Conservation (phyloP, 805 yeast genomes). For the Candida ulmi region DNA sequence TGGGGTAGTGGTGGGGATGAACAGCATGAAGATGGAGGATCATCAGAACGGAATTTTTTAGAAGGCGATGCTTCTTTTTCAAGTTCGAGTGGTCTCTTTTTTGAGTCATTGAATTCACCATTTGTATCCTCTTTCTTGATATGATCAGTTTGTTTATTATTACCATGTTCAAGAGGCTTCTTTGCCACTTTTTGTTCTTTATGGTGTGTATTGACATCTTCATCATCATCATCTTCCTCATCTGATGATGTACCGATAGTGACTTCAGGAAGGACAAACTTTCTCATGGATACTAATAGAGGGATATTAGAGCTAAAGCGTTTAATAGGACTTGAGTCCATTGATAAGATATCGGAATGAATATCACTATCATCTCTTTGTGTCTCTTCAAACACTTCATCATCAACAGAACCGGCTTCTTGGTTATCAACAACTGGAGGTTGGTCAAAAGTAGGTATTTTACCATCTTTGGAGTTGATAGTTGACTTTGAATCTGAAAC, state of each 20-base stretch:
- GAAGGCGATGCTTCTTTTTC: not conserved
- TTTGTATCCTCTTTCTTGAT: not conserved
- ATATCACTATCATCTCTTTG: not conserved
- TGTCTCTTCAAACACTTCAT: not conserved
- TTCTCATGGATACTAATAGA: not conserved
- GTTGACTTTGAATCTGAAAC: not conserved
- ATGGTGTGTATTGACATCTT: not conserved
- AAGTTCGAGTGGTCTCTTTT: not conserved
- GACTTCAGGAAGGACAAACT: not conserved
- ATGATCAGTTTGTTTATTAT: too few species aligned
- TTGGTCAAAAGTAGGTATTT: not conserved
- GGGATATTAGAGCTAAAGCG: not conserved
- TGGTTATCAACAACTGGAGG: too few species aligned
- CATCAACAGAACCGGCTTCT: not conserved
- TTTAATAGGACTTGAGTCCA: constrained; percentile 1
- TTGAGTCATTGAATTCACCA: not conserved
- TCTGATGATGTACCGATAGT: not conserved
- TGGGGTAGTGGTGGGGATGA: not conserved
- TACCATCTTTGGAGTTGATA: not conserved
- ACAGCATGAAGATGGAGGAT: not conserved
- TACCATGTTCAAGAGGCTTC: too few species aligned
- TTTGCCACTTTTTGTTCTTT: too few species aligned
- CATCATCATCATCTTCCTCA: not conserved
- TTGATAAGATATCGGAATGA: not conserved
- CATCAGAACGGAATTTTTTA: not conserved